Percentiles rank a stretch among this genome's conserved stretches.
Evolutionary conservation across 73 alveolate species (phyloP).

Genomic region (Diophrys appendiculata): DNA sequence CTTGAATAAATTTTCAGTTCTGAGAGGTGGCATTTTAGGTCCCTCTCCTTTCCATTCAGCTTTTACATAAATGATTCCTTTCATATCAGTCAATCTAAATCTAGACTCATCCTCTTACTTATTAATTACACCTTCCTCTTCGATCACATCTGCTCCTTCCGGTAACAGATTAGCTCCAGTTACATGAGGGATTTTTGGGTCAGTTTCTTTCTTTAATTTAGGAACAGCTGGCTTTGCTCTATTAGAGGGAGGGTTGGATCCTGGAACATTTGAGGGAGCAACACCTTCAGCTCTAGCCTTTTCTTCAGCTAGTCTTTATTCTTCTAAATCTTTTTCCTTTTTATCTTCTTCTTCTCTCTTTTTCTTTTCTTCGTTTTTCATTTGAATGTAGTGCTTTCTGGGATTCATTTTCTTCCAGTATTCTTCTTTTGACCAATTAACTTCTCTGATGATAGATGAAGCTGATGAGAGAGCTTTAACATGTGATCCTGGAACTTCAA

Average conservation of each 20-base stretch:
- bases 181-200: neutral
- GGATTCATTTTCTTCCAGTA: conserved; percentile 2
- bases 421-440: conserved; percentile 49
- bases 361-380: conserved; percentile 53
- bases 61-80: conserved; percentile 83
- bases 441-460: conserved; percentile 81
- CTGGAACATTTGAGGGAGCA: neutral
- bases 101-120: neutral
- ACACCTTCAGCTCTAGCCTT: conserved; percentile 34
- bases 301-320: conserved; percentile 40
- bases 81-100: conserved; percentile 34
- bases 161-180: neutral
- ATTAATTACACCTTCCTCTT: conserved; percentile 3
- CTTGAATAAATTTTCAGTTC: conserved; percentile 72
- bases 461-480: conserved; percentile 94
- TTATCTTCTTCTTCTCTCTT: conserved; percentile 52
- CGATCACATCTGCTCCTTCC: conserved; percentile 10
- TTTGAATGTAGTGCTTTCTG: neutral
- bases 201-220: neutral
- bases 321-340: conserved; percentile 32
- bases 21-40: conserved; percentile 96
- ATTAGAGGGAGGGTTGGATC: neutral
- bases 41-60: conserved; percentile 99
- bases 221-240: neutral
- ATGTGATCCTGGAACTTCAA: conserved; percentile 96